These are phyloP conservation scores for Ceratocystis albifundus DNA, from an alignment of 2,329 filamentous ascomycete genomes.

Conservation along the genomic window DNA sequence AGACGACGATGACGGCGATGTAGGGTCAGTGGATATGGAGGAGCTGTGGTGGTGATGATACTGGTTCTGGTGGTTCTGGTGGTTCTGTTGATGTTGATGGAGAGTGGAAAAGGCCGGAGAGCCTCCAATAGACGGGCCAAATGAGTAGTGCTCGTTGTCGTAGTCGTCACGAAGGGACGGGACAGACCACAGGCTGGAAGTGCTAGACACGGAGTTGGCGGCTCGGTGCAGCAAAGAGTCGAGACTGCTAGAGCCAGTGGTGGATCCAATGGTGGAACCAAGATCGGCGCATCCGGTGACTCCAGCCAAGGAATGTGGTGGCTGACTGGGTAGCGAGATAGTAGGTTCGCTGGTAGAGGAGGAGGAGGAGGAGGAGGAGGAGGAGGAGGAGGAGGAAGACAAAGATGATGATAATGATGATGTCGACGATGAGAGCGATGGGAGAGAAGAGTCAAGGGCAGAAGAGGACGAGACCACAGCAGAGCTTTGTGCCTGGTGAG, in stretches of 20 bases:
- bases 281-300: neutral
- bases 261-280: slow-evolving; percentile 9
- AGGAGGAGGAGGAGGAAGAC: neutral
- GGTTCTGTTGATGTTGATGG: neutral
- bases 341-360: neutral
- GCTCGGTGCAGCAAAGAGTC: slow-evolving; percentile 23
- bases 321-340: neutral
- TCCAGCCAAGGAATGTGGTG: neutral
- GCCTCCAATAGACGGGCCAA: slow-evolving; percentile 13
- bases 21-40: neutral
- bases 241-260: slow-evolving; percentile 12
- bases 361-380: neutral
- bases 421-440: slow-evolving; percentile 7
- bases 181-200: slow-evolving; percentile 27
- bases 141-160: slow-evolving; percentile 31
- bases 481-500: slow-evolving; percentile 15
- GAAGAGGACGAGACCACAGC: slow-evolving; percentile 3
- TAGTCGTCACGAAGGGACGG: slow-evolving; percentile 33
- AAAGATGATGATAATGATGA: neutral
- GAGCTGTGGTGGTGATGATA: neutral
- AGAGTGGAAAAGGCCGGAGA: neutral
- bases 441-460: slow-evolving; percentile 13
- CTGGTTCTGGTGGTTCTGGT: neutral
- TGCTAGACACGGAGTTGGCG: slow-evolving; percentile 25
- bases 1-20: neutral